These are phyloP conservation scores for Ophiostoma australiae DNA, from an alignment of 2,329 filamentous ascomycete species.

Conservation along the genomic window DNA sequence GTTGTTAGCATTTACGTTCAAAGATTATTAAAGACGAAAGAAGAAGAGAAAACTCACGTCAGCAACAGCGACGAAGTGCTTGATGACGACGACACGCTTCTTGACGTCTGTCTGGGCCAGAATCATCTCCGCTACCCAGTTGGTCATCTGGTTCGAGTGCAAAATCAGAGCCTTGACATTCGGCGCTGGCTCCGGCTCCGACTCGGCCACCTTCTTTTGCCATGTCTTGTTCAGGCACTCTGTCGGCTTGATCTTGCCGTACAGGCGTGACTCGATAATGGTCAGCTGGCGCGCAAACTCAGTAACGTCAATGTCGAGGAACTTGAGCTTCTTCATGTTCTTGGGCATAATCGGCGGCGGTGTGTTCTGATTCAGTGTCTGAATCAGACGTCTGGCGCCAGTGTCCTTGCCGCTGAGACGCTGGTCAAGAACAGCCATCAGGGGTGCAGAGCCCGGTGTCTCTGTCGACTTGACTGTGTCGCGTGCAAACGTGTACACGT, in stretches of 20 bases:
- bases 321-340: conserved; percentile 99
- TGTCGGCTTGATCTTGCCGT: conserved; percentile 91
- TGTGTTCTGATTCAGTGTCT: conserved; percentile 76
- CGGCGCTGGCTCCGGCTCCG: conserved; percentile 77
- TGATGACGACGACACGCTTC: conserved; percentile 94
- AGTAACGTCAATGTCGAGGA: conserved; percentile 89
- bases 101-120: conserved; percentile 89
- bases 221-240: conserved; percentile 98
- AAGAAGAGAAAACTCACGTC: conserved; percentile 58
- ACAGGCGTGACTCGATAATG: conserved; percentile 90
- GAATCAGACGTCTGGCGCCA: conserved; percentile 76
- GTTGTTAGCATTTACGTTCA: conserved; percentile 26
- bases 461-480: conserved; percentile 91
- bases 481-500: conserved; percentile 85
- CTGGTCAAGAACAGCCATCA: conserved; percentile 86
- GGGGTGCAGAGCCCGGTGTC: conserved; percentile 77
- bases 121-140: conserved; percentile 99
- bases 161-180: conserved; percentile 96
- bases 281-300: conserved; percentile 98
- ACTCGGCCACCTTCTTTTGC: conserved; percentile 87
- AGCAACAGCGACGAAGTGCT: conserved; percentile 93
- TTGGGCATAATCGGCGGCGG: conserved; percentile 90
- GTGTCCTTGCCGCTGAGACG: conserved; percentile 83
- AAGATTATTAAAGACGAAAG: background rate
- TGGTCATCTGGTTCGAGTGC: conserved; percentile 97